These are phyloP conservation scores for Fusarium siculi DNA, from an alignment of 2,329 filamentous ascomycete genomes.

Conservation along the genomic window DNA sequence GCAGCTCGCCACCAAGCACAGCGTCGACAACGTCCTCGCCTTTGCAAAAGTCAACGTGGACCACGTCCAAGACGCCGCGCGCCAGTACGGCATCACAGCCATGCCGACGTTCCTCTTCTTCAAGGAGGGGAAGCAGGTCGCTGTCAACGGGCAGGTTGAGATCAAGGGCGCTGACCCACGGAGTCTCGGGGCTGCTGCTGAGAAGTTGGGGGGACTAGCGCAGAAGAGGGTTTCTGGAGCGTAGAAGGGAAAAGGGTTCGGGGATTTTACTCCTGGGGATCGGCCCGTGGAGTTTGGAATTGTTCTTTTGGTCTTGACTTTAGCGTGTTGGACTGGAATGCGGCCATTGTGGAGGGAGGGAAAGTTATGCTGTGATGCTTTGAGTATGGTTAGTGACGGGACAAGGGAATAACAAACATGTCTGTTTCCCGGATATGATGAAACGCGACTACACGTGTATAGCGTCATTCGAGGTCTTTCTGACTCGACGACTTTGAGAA, in stretches of 20 bases:
- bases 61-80: conserved; percentile 77
- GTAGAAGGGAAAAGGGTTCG: background rate
- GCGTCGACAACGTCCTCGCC: conserved; percentile 62
- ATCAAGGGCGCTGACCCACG: conserved; percentile 50
- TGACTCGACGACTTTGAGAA: background rate
- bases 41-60: conserved; percentile 97
- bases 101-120: conserved; percentile 96
- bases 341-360: background rate
- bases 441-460: background rate
- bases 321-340: conserved; percentile 17
- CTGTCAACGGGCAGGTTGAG: conserved; percentile 46
- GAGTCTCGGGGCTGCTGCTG: conserved; percentile 48
- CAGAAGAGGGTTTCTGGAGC: conserved; percentile 42
- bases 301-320: background rate
- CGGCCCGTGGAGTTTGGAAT: background rate
- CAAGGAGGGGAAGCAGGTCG: conserved; percentile 64
- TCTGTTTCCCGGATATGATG: background rate
- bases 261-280: background rate
- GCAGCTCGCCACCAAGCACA: conserved; percentile 44
- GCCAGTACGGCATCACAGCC: conserved; percentile 81
- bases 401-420: background rate
- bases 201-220: conserved; percentile 52
- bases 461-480: background rate
- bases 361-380: background rate
- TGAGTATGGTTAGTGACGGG: background rate